Conservation (phyloP, 495 filamentous ascomycete species). For the Echria macrotheca region DNA sequence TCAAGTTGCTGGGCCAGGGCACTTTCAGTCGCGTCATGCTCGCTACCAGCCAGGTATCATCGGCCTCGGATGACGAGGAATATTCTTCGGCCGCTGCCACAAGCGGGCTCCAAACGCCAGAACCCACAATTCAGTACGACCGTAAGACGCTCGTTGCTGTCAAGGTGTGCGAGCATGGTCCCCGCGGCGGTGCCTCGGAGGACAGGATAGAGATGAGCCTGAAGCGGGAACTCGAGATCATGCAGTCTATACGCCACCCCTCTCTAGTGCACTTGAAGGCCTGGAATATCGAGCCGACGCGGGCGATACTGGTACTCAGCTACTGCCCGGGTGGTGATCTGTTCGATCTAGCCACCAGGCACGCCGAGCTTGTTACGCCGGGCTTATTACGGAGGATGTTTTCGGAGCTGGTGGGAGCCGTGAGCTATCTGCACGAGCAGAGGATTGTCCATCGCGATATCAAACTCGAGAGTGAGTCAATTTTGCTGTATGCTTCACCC, state of each 20-base stretch:
- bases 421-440: conserved; percentile 75
- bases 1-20: conserved; percentile 80
- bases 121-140: conserved; percentile 22
- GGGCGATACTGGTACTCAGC: conserved; percentile 77
- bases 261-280: conserved; percentile 85
- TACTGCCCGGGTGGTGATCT: conserved; percentile 94
- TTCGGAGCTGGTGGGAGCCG: conserved; percentile 77
- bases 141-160: conserved; percentile 73
- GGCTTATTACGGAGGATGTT: conserved; percentile 78
- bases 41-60: conserved; percentile 56
- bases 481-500: conserved; percentile 3
- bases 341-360: conserved; percentile 79
- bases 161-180: conserved; percentile 92
- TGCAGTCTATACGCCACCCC: conserved; percentile 80
- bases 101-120: conserved; percentile 14
- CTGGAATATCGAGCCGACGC: conserved; percentile 72
- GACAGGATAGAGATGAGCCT: conserved; percentile 86
- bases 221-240: conserved; percentile 90
- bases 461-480: conserved; percentile 84
- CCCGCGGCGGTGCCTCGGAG: conserved; percentile 81
- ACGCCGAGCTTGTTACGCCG: conserved; percentile 58
- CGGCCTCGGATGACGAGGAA: conserved; percentile 38
- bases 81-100: conserved; percentile 10
- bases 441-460: conserved; percentile 95
- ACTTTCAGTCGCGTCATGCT: conserved; percentile 93